Evolutionary conservation across 2,329 filamentous ascomycete genomes (phyloP), one percentile per base, ranked within the genome.

Genomic region (Trichoderma asperellum): DNA sequence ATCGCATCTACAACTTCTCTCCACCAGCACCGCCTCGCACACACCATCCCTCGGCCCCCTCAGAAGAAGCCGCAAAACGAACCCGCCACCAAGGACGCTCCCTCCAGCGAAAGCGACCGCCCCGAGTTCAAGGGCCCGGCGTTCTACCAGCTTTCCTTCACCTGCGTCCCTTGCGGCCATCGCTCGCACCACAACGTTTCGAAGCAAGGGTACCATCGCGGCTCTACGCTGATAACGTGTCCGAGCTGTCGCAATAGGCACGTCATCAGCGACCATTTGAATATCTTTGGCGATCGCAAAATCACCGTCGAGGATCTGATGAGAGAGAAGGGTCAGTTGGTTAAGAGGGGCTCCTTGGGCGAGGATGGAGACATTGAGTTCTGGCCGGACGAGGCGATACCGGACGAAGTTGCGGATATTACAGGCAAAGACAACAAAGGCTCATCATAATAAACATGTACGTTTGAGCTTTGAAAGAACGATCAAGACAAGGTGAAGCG

Each of bases 141-240:
- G 1, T 88, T 92, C 69, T 99, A 98, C 81, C 87, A 93, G 74
- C 86, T 99, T 73, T 92, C 90, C 61, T 97, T 99, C 79, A 99
- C 96, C 73, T 99, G 96, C 86, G 90, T 92, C 70, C 93, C 92
- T 37, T 99, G 96, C 82, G 84, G 86, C 57, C 83, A 87, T 43
- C 91, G 94, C 69, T 96, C 93, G n/a, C 86, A 89, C 14, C 96
- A 99, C 81, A 87, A 87, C 62, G 85, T 99, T 75, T 93, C 93
- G 35, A 97, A 98, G 80, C 96, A 98, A 77, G 96, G 93, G 37
- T 99, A 99, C 78, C 94, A 98, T 80, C 86, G 90, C 72, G 96
- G 96, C 43, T 95, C 93, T 1, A 91, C 96, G 5, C 84, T 99
- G 69, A 94, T 98, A 73, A 91, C 91, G 40, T 99, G 96, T 78